Evolutionary conservation across 2,329 filamentous ascomycete genomes (phyloP), one percentile per base, ranked within the genome.

Genomic region (Ophiosphaerella korrae): DNA sequence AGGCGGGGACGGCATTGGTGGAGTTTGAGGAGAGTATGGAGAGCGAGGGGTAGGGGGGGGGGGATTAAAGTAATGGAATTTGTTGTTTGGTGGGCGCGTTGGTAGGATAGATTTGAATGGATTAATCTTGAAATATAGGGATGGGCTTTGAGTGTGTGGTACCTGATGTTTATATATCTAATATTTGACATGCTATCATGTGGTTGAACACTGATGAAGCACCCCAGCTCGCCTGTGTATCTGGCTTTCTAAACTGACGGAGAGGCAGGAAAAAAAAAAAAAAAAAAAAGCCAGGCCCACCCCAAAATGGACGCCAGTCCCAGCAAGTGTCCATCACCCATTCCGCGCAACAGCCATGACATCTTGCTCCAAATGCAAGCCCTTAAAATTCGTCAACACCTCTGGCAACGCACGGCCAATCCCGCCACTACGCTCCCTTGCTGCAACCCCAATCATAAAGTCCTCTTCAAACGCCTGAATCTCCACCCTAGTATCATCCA

Each of bases 361-460:
- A 52, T 82, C 79, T 47, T 63, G 53, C 34, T 82, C 77, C 40
- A 82, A 67, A 71, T 82, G 73, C 53, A 82, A 56, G 32, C 64
- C 65, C 50, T 69, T 60, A 58, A 81, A 77, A 3, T 66, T 60
- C 21, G 72, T 70, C 68, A 79, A 75, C 0, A 73, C 56, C 14
- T 66, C 62, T 2, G 72, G 74, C 42, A 78, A 50, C 8, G 57
- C 54, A 1, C 59, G 63, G 16, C 58, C 59, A 13, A 80, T 80
- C 0, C 80, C 79, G n/a, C 53, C 48, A 39, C 45, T 47, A 39
- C 59, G 52, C n/a, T 66, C 66, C 52, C 66, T 72, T 9, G 62
- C 79, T 5, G 83, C 83, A 29, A 82, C 82, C 0, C 82, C 80
- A 58, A 87, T 74, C 69, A 87, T 80, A 60, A 81, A 86, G 47